A percentile compares a stretch with the other conserved stretches of the same genome.
These are phyloP conservation scores for Beauveria caledonica DNA, from an alignment of 2,329 filamentous ascomycete species.

Conservation along the genomic window DNA sequence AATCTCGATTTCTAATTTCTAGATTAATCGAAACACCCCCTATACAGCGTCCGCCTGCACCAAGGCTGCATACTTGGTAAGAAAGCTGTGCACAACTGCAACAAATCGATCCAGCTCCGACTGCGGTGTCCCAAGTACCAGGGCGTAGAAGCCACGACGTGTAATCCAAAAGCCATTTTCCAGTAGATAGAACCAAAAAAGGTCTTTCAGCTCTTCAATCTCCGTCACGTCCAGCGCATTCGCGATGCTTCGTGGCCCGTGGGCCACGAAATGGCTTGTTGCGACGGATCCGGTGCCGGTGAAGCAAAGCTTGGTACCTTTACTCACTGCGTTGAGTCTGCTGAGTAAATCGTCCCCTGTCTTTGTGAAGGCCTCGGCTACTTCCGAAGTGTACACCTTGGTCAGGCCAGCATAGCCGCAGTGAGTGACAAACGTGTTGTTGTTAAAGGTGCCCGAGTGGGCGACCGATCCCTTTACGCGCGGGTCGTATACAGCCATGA, in stretches of 20 bases:
- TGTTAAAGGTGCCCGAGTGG: conserved; percentile 61
- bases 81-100: conserved; percentile 25
- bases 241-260: conserved; percentile 20
- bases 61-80: conserved; percentile 20
- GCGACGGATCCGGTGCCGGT: conserved; percentile 30
- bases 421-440: conserved; percentile 53
- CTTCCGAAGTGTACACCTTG: conserved; percentile 26
- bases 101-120: conserved; percentile 35
- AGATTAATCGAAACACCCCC: too few relatives aligned
- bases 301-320: conserved; percentile 29
- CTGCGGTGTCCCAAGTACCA: conserved; percentile 31
- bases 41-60: not conserved
- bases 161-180: conserved; percentile 35
- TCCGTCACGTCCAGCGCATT: conserved; percentile 24
- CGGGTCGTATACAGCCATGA: conserved; percentile 53
- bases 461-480: conserved; percentile 30
- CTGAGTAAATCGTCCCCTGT: conserved; percentile 23
- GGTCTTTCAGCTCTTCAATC: conserved; percentile 25
- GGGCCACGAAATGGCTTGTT: conserved; percentile 28
- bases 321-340: conserved; percentile 23
- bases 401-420: conserved; percentile 38
- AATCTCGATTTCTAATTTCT: too few relatives aligned
- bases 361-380: conserved; percentile 23
- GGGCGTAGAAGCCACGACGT: conserved; percentile 31
- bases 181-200: conserved; percentile 41